Percentiles rank a stretch among this genome's conserved stretches.
Conservation (phyloP, 305 asterid species). For the Ruellia speciosa region DNA sequence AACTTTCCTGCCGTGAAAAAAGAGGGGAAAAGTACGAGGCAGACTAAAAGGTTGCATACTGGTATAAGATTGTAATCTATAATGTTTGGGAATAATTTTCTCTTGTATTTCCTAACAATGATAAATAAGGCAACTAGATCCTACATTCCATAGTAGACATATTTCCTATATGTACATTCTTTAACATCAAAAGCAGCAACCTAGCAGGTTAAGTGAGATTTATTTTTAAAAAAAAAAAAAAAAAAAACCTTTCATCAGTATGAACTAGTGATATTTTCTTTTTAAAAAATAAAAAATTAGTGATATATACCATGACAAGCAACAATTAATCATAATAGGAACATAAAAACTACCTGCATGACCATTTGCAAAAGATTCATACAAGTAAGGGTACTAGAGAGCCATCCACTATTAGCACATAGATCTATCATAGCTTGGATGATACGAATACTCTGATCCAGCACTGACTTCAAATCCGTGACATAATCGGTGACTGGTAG, state of each 20-base stretch:
- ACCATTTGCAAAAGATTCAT: constrained; percentile 97
- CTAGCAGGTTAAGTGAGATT: constrained; percentile 3
- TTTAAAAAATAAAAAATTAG: too few species aligned
- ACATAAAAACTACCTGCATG: constrained; percentile 73
- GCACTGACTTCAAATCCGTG: constrained; percentile 86
- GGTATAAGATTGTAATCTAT: too few species aligned
- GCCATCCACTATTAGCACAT: constrained; percentile 99
- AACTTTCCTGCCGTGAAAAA: too few species aligned
- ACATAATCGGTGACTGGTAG: constrained; percentile 83
- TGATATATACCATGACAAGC: background rate
- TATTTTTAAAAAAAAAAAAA: too few species aligned
- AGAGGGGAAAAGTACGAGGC: too few species aligned
- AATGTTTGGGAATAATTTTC: too few species aligned
- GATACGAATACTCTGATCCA: constrained; percentile 95
- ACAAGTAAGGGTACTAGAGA: constrained; percentile 75
- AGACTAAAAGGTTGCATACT: too few species aligned
- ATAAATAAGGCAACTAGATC: too few species aligned
- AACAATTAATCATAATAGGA: constrained; percentile 3
- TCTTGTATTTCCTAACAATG: too few species aligned
- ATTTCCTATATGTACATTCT: too few species aligned
- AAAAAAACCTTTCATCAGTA: background rate
- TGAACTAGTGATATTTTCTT: background rate
- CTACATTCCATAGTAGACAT: too few species aligned
- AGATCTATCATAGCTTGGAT: constrained; percentile 98
- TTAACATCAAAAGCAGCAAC: constrained; percentile 10